Evolutionary conservation across 2,329 filamentous ascomycete genomes (phyloP), one percentile per base, ranked within the genome.

Genomic region (Calonectria pauciramosa): DNA sequence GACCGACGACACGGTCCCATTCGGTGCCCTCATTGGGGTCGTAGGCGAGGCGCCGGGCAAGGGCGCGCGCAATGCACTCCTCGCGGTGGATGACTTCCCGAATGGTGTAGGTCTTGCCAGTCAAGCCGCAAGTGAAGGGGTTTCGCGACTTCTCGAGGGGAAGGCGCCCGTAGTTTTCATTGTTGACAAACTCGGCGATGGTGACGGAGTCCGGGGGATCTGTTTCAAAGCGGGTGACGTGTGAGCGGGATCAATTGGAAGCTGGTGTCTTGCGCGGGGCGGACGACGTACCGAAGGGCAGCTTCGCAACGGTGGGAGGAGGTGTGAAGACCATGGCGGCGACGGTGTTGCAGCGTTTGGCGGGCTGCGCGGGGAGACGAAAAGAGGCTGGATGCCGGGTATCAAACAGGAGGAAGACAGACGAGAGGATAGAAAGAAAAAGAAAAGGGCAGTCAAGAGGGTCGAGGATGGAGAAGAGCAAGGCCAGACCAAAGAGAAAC

Each of bases 1-100:
- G 87, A 6, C 89, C 93, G 63, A 95, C 87, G 30, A 96, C 94
- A 83, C 96, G 95, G 80, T 97, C 94, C 93, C 93, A 97, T 82
- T 96, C 94, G 0, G 91, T 91, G 16, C 93, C 94, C 71, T 91
- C 84, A 78, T 94, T 93, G 10, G 93, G 91, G 59, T 89, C 84
- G 89, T 94, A 96, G 54, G 91, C 92, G 73, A 97, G 89, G 76
- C 94, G 91, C 82, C 94, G 92, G 51, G 90, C 90, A 41, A 97
- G 86, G 28, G 91, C 93, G 72, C 93, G 90, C 20, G 95, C 90
- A 28, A 97, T 88, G 68, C 87, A 88, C 34, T 95, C 92, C 13
- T 94, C 90, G 28, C 94, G 90, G 71, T 92, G 88, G 66, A 89
- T 90, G 56, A 95, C 89, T 78, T 96, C 91, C 36, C 87, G 78